Base-by-base conservation (phyloP, 2,329 filamentous ascomycete genomes). In the Diaporthe caulivora region DNA sequence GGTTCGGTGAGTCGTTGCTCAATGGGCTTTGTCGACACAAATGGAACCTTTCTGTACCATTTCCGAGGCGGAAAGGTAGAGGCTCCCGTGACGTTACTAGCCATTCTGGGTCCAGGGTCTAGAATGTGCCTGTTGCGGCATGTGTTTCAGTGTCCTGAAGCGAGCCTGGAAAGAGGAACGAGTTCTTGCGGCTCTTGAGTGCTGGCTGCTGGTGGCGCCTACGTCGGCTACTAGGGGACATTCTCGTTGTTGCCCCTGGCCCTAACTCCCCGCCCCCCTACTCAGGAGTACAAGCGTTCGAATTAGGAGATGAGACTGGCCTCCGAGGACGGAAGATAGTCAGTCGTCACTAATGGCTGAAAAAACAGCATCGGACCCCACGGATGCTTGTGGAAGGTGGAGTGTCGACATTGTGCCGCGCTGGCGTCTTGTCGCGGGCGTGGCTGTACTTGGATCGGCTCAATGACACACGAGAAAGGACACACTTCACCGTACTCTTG, bases 41-140 rank as follows among this genome's bases (percentile, higher is more conserved):
- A 78, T 0, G 80, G 80, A 1, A 80, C 79, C 47, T 78, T 75
- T 58, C 80, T 77, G 75, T 81, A 80, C 80, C 80, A 81, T 54
- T 78, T 81, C 72, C 80, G 75, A 1, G 77, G 78, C 34, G 79
- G 76, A 53, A 81, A 81, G 31, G 65, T 76, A 55, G 55, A 60
- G 68, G 31, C 77, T 78, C 54, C 75, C 76, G 57, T 78, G n/a
- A 62, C 74, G 49, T 72, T 76, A 67, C 54, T 77, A 11, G 76
- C 73, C 79, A 80, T 80, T 51, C 37, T 71, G 55, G 68, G 44
- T 51, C 42, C 44, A 51, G 29, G 68, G 68, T 29, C 44, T 62
- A 37, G 44, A 60, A 53, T 62, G 24, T 62, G 55, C 54, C 55
- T 62, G 68, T 71, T 53, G 40, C 29, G 55, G 53, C 68, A 71